phyloP scores from a whole-genome alignment of 805 yeast genomes.

The Pichia cephalocereana region DNA sequence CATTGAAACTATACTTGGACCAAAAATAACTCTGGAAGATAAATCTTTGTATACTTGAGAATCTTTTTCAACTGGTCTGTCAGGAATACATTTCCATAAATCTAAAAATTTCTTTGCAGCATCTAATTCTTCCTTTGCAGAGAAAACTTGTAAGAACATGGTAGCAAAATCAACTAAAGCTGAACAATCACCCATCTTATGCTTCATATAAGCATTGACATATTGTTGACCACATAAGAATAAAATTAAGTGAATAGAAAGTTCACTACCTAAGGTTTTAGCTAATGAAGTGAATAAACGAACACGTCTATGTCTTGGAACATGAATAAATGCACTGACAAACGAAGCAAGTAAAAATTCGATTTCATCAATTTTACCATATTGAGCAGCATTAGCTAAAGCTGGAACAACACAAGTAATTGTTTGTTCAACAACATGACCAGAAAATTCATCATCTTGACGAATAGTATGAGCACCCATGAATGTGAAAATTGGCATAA shows the following conservation, averaged over 20 bases:
- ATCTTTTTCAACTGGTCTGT: slow-evolving; percentile 30
- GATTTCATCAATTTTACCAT: slow-evolving; percentile 48
- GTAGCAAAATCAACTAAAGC: slow-evolving; percentile 63
- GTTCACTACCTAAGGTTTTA: slow-evolving; percentile 58
- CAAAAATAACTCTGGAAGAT: slow-evolving; percentile 51
- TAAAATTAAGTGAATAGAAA: slow-evolving; percentile 62
- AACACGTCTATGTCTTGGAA: slow-evolving; percentile 93
- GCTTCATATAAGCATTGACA: slow-evolving; percentile 41
- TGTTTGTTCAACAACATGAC: slow-evolving; percentile 87
- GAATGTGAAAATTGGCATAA: slow-evolving; percentile 98
- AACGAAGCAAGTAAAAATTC: slow-evolving; percentile 83
- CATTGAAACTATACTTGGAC: slow-evolving; percentile 47
- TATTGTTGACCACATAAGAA: slow-evolving; percentile 78
- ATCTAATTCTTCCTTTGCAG: slow-evolving; percentile 55
- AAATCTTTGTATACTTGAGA: slow-evolving; percentile 29
- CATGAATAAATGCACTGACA: slow-evolving; percentile 90
- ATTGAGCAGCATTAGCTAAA: slow-evolving; percentile 42
- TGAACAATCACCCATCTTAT: slow-evolving; percentile 57
- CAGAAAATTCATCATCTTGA: slow-evolving; percentile 94
- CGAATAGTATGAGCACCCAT: slow-evolving; percentile 98
- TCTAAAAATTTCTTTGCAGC: slow-evolving; percentile 43
- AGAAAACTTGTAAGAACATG: slow-evolving; percentile 59
- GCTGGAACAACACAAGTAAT: slow-evolving; percentile 88
- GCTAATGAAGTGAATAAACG: slow-evolving; percentile 72
- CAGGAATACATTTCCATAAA: slow-evolving; percentile 43